These are phyloP conservation scores for Triangularia verruculosa DNA, from an alignment of 2,329 filamentous ascomycete species.

Conservation along the genomic window DNA sequence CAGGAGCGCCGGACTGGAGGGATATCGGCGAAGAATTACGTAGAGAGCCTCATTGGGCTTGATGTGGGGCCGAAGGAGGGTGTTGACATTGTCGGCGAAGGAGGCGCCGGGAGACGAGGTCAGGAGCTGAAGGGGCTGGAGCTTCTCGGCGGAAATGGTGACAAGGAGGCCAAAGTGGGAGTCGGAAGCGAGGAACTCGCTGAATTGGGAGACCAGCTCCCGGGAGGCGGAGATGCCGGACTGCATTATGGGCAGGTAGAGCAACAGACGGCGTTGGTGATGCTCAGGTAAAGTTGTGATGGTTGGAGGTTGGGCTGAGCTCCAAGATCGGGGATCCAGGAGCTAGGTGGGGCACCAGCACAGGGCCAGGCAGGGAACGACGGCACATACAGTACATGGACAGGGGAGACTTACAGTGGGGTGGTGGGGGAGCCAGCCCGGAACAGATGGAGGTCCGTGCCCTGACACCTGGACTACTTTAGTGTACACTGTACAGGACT, in stretches of 20 bases:
- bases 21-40: constrained; percentile 68
- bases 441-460: no score
- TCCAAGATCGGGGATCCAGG: neutral
- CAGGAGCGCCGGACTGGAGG: constrained; percentile 56
- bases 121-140: constrained; percentile 56
- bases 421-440: neutral
- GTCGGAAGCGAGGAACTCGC: constrained; percentile 59
- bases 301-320: neutral
- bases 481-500: no score
- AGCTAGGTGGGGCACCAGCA: neutral
- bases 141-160: constrained; percentile 66
- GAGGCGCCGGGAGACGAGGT: constrained; percentile 52
- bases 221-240: constrained; percentile 58
- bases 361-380: no score
- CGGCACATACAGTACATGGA: no score
- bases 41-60: constrained; percentile 67
- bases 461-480: no score
- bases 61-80: constrained; percentile 60
- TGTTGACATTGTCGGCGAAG: constrained; percentile 61
- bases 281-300: neutral
- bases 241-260: constrained; percentile 24
- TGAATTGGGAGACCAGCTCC: constrained; percentile 74
- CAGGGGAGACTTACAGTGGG: no score
- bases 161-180: constrained; percentile 68
- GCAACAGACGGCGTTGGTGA: neutral